A percentile compares a stretch with the other conserved stretches of the same genome.
phyloP scores from a whole-genome alignment of 805 yeast genomes.

The Saturnispora dispora region DNA sequence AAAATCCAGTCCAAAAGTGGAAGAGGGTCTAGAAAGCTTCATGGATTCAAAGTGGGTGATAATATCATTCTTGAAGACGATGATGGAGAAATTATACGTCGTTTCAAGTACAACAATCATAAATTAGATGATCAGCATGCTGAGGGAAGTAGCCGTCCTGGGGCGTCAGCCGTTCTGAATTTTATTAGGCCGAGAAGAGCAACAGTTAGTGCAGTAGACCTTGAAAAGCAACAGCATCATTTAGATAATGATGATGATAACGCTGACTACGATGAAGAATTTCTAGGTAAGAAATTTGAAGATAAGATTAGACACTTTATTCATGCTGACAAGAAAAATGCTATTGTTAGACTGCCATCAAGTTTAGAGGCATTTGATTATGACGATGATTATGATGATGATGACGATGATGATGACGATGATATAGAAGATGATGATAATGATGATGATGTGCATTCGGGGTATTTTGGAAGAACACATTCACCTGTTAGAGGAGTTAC shows the following conservation, averaged over 20 bases:
- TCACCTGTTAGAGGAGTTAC: neutral
- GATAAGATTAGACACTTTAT: slow-evolving; percentile 20
- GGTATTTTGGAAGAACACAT: neutral
- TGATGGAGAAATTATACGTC: slow-evolving; percentile 84
- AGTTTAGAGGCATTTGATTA: slow-evolving; percentile 8
- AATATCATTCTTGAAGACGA: slow-evolving; percentile 76
- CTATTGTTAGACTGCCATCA: slow-evolving; percentile 13
- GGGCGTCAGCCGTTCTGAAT: neutral
- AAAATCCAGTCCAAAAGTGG: neutral
- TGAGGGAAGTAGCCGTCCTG: neutral
- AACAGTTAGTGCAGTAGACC: slow-evolving; percentile 2
- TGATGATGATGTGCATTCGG: neutral
- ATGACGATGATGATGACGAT: slow-evolving; percentile 18
- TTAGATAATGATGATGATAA: neutral
- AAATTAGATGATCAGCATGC: slow-evolving; percentile 5
- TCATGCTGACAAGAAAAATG: slow-evolving; percentile 18
- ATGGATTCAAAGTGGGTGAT: slow-evolving; percentile 75
- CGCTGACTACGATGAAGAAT: slow-evolving; percentile 2
- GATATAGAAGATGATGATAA: slow-evolving; percentile 12
- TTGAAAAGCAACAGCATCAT: slow-evolving; percentile 6
- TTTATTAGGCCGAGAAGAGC: slow-evolving; percentile 6
- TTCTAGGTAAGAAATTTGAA: slow-evolving; percentile 17
- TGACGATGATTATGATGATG: slow-evolving; percentile 20
- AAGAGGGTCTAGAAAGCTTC: slow-evolving; percentile 26
- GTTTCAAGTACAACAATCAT: slow-evolving; percentile 60